phyloP scores from a whole-genome alignment of 2,329 filamentous ascomycete species.

The Venturia oleaginea region DNA sequence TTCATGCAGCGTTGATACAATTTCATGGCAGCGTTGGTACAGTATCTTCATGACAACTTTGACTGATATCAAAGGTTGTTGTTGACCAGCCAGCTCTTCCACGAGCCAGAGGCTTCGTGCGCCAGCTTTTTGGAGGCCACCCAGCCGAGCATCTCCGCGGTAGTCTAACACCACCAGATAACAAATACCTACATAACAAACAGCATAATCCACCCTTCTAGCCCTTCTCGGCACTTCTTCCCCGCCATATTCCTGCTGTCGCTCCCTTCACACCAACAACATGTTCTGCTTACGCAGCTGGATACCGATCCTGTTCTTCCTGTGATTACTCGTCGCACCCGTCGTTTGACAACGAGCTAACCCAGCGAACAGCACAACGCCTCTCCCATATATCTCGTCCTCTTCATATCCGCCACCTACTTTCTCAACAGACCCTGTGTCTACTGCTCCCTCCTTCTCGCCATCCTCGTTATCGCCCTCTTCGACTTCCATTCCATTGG shows the following conservation, averaged over 20 bases:
- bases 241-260: background rate
- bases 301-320: constrained; percentile 41
- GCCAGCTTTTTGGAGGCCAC: background rate
- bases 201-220: background rate
- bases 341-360: background rate
- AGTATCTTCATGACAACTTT: too few species aligned
- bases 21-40: too few species aligned
- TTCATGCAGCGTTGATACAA: too few species aligned
- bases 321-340: constrained; percentile 32
- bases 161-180: background rate
- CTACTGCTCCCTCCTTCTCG: constrained; percentile 92
- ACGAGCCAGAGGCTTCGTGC: background rate
- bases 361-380: constrained; percentile 33
- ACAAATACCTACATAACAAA: background rate
- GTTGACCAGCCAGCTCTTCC: too few species aligned
- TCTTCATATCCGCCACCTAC: constrained; percentile 75
- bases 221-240: background rate
- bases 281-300: constrained; percentile 61
- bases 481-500: constrained; percentile 85
- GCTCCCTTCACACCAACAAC: background rate
- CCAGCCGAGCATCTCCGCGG: background rate
- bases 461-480: constrained; percentile 92
- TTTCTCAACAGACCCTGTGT: constrained; percentile 94
- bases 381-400: constrained; percentile 40
- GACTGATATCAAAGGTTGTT: too few species aligned